A percentile compares a stretch with the other conserved stretches of the same genome.
Evolutionary conservation across 352 stramenopile species (phyloP).

Genomic region (Globisporangium radiosum): DNA sequence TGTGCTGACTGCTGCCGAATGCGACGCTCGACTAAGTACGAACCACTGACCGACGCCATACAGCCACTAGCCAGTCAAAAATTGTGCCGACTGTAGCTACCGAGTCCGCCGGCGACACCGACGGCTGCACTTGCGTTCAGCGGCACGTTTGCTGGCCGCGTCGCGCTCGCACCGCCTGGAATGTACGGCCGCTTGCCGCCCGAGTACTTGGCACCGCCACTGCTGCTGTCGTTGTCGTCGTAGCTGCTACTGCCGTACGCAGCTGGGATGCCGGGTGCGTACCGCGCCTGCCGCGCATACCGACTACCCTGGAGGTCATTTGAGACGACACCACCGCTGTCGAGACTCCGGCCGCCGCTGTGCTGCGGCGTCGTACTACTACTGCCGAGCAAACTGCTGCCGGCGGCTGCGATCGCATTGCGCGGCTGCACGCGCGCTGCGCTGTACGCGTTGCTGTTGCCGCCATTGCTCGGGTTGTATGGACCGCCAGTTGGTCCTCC

Average conservation of each 20-base stretch:
- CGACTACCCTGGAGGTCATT: constrained; percentile 51
- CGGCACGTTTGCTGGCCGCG: constrained; percentile 16
- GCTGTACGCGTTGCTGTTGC: constrained; percentile 21
- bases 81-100: constrained; percentile 75
- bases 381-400: constrained; percentile 52
- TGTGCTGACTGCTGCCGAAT: background rate
- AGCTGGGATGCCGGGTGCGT: constrained; percentile 54
- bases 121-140: constrained; percentile 42
- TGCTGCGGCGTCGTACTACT: constrained; percentile 46
- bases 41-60: background rate
- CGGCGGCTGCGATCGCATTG: constrained; percentile 68
- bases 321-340: constrained; percentile 32
- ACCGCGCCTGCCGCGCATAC: constrained; percentile 74
- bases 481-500: background rate
- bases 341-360: constrained; percentile 32
- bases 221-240: constrained; percentile 24
- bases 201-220: constrained; percentile 50
- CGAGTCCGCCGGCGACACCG: constrained; percentile 34
- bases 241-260: constrained; percentile 12
- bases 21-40: background rate
- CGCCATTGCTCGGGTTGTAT: constrained; percentile 1
- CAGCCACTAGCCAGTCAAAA: constrained; percentile 27
- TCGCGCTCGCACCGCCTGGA: constrained; percentile 17
- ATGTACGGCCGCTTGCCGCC: constrained; percentile 44
- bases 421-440: constrained; percentile 39